Evolutionary conservation across 1,139 yeast genomes (phyloP).

Genomic region (Maudiozyma humilis): DNA sequence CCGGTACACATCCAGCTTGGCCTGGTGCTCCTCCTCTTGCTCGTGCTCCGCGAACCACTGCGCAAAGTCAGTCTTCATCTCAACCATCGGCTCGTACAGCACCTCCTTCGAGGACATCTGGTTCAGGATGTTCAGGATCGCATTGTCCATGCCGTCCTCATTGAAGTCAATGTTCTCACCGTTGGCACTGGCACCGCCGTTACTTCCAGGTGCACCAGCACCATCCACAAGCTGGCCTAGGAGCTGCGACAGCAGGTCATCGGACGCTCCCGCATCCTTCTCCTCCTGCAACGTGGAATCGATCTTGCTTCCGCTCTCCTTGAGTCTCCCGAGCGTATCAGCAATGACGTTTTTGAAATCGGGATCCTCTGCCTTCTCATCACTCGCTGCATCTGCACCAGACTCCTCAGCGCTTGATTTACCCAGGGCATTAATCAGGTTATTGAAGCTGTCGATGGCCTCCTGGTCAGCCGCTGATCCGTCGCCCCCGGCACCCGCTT

Average conservation of each 20-base stretch:
- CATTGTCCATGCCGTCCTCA: slow-evolving; percentile 50
- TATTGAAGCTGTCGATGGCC: slow-evolving; percentile 35
- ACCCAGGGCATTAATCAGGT: slow-evolving; percentile 46
- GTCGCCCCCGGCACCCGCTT: slow-evolving; percentile 13
- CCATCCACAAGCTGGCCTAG: slow-evolving; percentile 36
- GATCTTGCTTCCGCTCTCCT: slow-evolving; percentile 57
- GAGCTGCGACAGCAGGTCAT: slow-evolving; percentile 51
- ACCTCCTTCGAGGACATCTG: slow-evolving; percentile 83
- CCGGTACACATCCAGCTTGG: slow-evolving; percentile 44
- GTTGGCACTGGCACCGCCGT: slow-evolving; percentile 13
- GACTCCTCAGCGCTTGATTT: slow-evolving; percentile 30
- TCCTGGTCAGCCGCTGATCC: slow-evolving; percentile 32
- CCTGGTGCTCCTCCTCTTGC: slow-evolving; percentile 38
- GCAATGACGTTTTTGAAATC: slow-evolving; percentile 70
- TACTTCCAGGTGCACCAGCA: slow-evolving; percentile 27
- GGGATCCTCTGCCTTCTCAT: slow-evolving; percentile 20
- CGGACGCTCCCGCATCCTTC: slow-evolving; percentile 36
- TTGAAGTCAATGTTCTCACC: slow-evolving; percentile 40
- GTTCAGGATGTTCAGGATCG: slow-evolving; percentile 70
- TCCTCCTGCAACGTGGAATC: slow-evolving; percentile 51
- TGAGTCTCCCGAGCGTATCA: slow-evolving; percentile 70
- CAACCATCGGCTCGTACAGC: slow-evolving; percentile 81
- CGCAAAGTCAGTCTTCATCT: slow-evolving; percentile 56
- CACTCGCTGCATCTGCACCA: slow-evolving; percentile 38
- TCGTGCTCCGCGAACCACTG: slow-evolving; percentile 37